Evolutionary conservation across 768 basidiomycete genomes (phyloP).

Genomic region (Trametes sanguinea): DNA sequence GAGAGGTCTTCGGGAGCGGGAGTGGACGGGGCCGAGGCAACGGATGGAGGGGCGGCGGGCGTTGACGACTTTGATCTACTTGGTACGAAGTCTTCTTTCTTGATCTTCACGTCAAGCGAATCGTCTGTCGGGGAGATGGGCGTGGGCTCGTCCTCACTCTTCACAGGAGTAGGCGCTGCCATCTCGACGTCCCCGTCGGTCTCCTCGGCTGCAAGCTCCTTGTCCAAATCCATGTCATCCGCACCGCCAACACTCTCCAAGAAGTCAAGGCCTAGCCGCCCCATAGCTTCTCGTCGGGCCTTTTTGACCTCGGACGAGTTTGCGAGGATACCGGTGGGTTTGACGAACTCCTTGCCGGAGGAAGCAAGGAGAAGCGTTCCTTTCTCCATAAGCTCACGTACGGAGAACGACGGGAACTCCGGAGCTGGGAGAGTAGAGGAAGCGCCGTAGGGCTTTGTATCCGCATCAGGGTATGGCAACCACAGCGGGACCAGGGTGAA

Average conservation of each 20-base stretch:
- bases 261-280: constrained; percentile 84
- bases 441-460: constrained; percentile 33
- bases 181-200: constrained; percentile 44
- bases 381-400: constrained; percentile 73
- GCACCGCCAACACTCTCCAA: constrained; percentile 66
- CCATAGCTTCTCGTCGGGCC: constrained; percentile 87
- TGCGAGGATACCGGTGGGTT: constrained; percentile 69
- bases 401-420: constrained; percentile 74
- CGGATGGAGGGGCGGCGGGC: constrained; percentile 37
- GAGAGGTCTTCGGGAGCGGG: constrained; percentile 57
- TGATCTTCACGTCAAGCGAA: constrained; percentile 34
- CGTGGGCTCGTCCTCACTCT: constrained; percentile 42
- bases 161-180: constrained; percentile 25
- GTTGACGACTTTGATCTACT: constrained; percentile 47
- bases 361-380: constrained; percentile 84
- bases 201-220: constrained; percentile 71
- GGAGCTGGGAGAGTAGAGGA: constrained; percentile 41
- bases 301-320: constrained; percentile 81
- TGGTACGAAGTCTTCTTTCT: constrained; percentile 38
- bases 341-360: constrained; percentile 89
- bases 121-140: constrained; percentile 48
- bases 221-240: constrained; percentile 87
- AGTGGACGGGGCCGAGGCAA: not conserved
- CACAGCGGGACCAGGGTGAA: constrained; percentile 83
- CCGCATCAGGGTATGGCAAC: constrained; percentile 49